Evolutionary conservation across 805 yeast species (phyloP).

Genomic region (Starmerella tilneyi): DNA sequence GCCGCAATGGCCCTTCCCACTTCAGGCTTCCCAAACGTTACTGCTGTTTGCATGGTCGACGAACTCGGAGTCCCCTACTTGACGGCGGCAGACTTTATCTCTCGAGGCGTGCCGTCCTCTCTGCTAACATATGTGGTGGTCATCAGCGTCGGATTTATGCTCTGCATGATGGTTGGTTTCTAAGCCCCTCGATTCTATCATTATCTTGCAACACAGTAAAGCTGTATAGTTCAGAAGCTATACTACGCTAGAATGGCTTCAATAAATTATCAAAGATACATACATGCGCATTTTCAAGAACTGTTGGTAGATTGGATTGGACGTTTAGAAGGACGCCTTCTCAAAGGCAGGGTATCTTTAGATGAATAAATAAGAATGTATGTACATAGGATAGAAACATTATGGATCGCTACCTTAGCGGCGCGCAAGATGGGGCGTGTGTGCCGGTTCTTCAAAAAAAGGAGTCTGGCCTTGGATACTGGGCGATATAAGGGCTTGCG

Average conservation of each 20-base stretch:
- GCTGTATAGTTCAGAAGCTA: no score
- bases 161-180: conserved; percentile 52
- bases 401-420: not conserved
- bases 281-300: not conserved
- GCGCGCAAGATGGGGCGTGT: not conserved
- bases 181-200: conserved; percentile 23
- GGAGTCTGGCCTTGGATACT: conserved; percentile 5
- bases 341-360: no score
- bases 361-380: not conserved
- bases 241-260: not conserved
- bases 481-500: conserved; percentile 30
- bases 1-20: conserved; percentile 98
- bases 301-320: no score
- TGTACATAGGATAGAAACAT: no score
- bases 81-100: conserved; percentile 75
- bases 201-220: not conserved
- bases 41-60: conserved; percentile 90
- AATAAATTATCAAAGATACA: not conserved
- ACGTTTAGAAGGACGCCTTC: no score
- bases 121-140: conserved; percentile 61
- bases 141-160: conserved; percentile 66
- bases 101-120: conserved; percentile 84
- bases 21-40: conserved; percentile 94
- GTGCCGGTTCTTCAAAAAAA: not conserved
- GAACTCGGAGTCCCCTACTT: conserved; percentile 85